phyloP scores from a whole-genome alignment of 352 stramenopile species.

The Lagenidium sp. region DNA sequence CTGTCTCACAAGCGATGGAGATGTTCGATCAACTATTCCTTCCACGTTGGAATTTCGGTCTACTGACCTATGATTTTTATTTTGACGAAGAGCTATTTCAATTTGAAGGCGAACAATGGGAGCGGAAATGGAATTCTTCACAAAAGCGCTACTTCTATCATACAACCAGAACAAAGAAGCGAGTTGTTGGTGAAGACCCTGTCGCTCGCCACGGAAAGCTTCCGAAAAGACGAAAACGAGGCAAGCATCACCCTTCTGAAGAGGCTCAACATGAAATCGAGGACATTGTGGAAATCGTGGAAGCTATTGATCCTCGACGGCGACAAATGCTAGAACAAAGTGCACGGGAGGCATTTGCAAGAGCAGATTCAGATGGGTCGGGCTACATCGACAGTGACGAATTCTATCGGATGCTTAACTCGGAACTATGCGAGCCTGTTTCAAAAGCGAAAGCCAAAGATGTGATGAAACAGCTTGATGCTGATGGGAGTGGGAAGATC shows the following conservation, averaged over 20 bases:
- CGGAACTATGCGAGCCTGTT: slow-evolving; percentile 34
- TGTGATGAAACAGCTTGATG: slow-evolving; percentile 28
- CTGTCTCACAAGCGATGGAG: slow-evolving; percentile 25
- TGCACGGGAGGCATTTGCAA: slow-evolving; percentile 20
- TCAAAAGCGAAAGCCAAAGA: slow-evolving; percentile 14
- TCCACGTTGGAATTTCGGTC: slow-evolving; percentile 31
- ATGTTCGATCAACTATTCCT: slow-evolving; percentile 35
- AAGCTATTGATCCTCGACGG: slow-evolving; percentile 27
- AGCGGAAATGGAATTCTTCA: slow-evolving; percentile 20
- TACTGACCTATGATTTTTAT: slow-evolving; percentile 46
- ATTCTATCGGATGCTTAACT: slow-evolving; percentile 22
- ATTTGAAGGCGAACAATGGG: slow-evolving; percentile 24
- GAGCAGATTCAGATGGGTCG: slow-evolving; percentile 22
- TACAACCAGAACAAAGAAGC: slow-evolving; percentile 14
- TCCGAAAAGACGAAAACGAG: slow-evolving; percentile 3
- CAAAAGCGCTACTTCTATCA: slow-evolving; percentile 24
- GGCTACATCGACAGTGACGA: slow-evolving; percentile 26
- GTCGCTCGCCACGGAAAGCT: too few species aligned
- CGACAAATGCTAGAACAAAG: slow-evolving; percentile 22
- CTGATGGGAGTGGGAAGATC: slow-evolving; percentile 28
- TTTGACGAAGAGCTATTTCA: slow-evolving; percentile 41
- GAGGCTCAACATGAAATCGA: slow-evolving; percentile 9
- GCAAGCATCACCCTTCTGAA: not conserved
- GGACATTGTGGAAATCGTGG: slow-evolving; percentile 22
- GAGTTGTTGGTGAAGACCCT: not conserved